Evolutionary conservation across 225 moss, liverwort and hornwort genomes (phyloP), one percentile per base, ranked within the genome.

Genomic region (Straminergon stramineum): DNA sequence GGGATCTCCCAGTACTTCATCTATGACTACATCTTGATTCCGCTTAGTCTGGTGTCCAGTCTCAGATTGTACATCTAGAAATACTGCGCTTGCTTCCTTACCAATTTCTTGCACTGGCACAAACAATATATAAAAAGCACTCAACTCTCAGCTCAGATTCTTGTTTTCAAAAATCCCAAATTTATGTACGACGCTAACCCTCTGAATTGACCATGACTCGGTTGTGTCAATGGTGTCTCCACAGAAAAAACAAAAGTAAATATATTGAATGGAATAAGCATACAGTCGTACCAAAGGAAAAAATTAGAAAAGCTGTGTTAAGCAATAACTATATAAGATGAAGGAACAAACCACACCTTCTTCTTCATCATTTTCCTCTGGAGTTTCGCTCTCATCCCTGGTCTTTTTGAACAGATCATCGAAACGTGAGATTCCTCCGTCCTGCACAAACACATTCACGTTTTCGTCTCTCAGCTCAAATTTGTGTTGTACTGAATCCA

Each of bases 1-100:
- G 90, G 94, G 93, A 86, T 93, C 96, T 86, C 96, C 95, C 85
- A 98, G 83, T 75, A 97, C 94, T 85, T 96, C 94, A 77, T 98
- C 98, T 74, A 98, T 85, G 45, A 95, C 87, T 70, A 91, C 92
- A 87, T 98, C 96, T 92, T 95, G 93, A 86, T 94, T 91, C 81
- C 91, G 91, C 88, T 57, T 88, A 88, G 57, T 90, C 80, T 93
- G 88, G 57, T 79, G 87, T 77, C 83, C 87, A 91, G 65, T 90
- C 68, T 90, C 93, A 84, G 91, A 83, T 81, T 90, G 89, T 57
- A 65, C 89, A 82, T 92, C 94, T 79, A 94, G 64, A 77, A 93
- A 94, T 76, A 93, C 94, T 77, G 85, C 90, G 87, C 87, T 92
- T 88, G 92, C 94, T 92, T 92, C 94, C 93, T 89, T 93, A n/a